Percentiles rank a stretch among this genome's conserved stretches.
phyloP scores from a whole-genome alignment of 2,329 filamentous ascomycete species.

The Beauveria australis region DNA sequence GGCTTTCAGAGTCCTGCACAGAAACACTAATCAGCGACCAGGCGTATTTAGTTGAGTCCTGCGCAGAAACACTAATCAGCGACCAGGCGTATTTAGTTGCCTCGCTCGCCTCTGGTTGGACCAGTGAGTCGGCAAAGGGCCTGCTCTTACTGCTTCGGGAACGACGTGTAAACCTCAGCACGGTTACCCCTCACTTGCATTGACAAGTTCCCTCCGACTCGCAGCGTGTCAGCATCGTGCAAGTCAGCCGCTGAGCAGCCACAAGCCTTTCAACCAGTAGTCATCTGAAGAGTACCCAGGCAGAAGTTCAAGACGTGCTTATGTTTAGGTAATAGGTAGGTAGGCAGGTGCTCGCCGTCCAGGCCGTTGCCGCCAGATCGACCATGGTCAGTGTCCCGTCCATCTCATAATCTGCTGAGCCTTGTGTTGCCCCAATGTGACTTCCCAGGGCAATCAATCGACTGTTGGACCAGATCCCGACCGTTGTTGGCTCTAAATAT shows the following conservation, averaged over 20 bases:
- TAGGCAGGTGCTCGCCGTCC: no score
- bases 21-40: neutral
- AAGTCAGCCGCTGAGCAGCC: neutral
- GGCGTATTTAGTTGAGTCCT: neutral
- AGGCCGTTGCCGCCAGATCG: no score
- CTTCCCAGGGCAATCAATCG: no score
- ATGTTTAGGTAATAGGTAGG: no score
- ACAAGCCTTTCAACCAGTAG: neutral
- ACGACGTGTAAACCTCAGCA: conserved; percentile 19
- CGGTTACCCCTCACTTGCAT: conserved; percentile 15
- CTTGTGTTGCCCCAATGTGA: neutral
- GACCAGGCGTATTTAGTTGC: neutral
- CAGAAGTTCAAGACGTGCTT: neutral
- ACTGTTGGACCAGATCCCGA: neutral
- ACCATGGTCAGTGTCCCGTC: no score
- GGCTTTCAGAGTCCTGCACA: neutral
- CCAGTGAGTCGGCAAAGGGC: neutral
- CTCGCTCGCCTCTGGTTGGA: neutral
- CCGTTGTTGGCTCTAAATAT: neutral
- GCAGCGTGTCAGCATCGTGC: neutral
- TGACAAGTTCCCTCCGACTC: no score
- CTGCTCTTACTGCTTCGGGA: conserved; percentile 10
- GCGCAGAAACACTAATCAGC: no score
- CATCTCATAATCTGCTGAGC: neutral
- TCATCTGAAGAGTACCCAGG: no score